phyloP scores from a whole-genome alignment of 495 filamentous ascomycete species.

The Chaetomium cochliodes region DNA sequence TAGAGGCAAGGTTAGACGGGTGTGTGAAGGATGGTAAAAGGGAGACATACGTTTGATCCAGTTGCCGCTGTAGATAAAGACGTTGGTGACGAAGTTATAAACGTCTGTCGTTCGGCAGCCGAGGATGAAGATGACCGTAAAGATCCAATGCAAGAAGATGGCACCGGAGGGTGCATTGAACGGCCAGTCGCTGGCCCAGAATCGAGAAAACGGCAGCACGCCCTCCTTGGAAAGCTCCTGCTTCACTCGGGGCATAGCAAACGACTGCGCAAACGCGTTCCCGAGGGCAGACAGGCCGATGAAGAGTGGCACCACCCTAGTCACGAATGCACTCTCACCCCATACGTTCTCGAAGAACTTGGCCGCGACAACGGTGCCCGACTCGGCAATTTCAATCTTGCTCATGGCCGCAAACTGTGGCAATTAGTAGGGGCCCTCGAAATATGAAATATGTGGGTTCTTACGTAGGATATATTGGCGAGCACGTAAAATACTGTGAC shows the following conservation, averaged over 20 bases:
- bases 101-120: slow-evolving; percentile 31
- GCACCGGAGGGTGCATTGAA: slow-evolving; percentile 56
- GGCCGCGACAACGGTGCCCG: slow-evolving; percentile 56
- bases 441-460: neutral
- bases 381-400: slow-evolving; percentile 53
- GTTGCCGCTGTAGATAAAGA: slow-evolving; percentile 41
- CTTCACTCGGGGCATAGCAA: slow-evolving; percentile 60
- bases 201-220: slow-evolving; percentile 53
- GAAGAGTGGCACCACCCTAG: slow-evolving; percentile 58
- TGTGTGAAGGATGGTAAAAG: neutral
- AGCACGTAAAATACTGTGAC: slow-evolving; percentile 62
- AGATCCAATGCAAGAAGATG: slow-evolving; percentile 62
- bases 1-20: slow-evolving; percentile 28
- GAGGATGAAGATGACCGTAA: slow-evolving; percentile 59
- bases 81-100: slow-evolving; percentile 33
- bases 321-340: slow-evolving; percentile 41
- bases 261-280: slow-evolving; percentile 63
- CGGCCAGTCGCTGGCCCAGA: slow-evolving; percentile 63
- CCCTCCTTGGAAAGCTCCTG: slow-evolving; percentile 62
- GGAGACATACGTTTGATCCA: slow-evolving; percentile 36
- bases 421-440: slow-evolving; percentile 2
- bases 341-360: slow-evolving; percentile 60
- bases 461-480: slow-evolving; percentile 53
- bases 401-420: slow-evolving; percentile 60
- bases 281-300: slow-evolving; percentile 63